Conservation (phyloP, 2,329 filamentous ascomycete species). For the Tolypocladium sp. region DNA sequence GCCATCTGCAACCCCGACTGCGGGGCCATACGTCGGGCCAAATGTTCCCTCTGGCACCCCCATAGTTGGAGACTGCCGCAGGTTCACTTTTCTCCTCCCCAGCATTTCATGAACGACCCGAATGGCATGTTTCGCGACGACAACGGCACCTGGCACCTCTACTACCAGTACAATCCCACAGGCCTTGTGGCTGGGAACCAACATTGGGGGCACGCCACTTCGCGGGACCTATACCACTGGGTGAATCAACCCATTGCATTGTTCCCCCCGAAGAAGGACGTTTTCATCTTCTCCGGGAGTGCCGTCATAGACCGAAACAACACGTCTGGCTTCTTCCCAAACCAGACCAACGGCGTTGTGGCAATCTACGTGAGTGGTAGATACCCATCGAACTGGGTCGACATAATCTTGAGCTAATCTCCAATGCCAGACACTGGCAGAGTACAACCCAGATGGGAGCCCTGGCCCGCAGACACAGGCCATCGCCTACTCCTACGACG, state of each 20-base stretch:
- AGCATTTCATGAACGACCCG: too few species aligned
- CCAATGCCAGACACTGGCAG: slow-evolving; percentile 12
- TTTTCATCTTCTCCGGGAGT: slow-evolving; percentile 44
- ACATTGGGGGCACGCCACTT: slow-evolving; percentile 61
- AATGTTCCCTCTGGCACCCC: too few species aligned
- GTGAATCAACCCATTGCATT: slow-evolving; percentile 55
- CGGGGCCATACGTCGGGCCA: too few species aligned
- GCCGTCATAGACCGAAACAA: slow-evolving; percentile 53
- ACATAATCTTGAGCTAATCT: background rate
- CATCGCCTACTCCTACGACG: slow-evolving; percentile 53
- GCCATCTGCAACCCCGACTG: too few species aligned
- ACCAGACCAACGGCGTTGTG: slow-evolving; percentile 51
- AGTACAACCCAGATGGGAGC: background rate
- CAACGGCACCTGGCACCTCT: slow-evolving; percentile 52
- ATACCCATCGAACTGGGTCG: too few species aligned
- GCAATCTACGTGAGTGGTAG: slow-evolving; percentile 30
- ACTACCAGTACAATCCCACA: slow-evolving; percentile 48
- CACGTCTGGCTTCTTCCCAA: slow-evolving; percentile 55
- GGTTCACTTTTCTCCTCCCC: too few species aligned
- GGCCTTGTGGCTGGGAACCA: slow-evolving; percentile 45
- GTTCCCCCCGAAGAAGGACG: slow-evolving; percentile 32
- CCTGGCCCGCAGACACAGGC: slow-evolving; percentile 38
- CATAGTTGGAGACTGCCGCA: too few species aligned
- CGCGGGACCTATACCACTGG: slow-evolving; percentile 54
- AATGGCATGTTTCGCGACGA: slow-evolving; percentile 26